Evolutionary conservation across 148 eudicot genomes (phyloP), one percentile per base, ranked within the genome.

Genomic region (Persicaria tinctoria): DNA sequence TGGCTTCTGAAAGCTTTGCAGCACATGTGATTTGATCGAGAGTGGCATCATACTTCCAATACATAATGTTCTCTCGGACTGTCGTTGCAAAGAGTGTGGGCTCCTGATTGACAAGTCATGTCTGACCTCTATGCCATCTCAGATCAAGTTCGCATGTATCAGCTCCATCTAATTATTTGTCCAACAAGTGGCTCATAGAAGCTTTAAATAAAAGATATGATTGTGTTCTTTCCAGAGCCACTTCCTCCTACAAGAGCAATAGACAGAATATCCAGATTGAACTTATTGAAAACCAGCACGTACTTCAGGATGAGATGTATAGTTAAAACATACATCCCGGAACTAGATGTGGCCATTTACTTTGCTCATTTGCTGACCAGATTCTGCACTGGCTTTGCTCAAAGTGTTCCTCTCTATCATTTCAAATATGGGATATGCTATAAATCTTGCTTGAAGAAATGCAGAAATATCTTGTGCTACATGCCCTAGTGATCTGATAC

Each of bases 231-330:
- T 16, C 99, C 99, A 2, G 96, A 90, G 14, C 99, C 99, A 76
- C 99, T 95, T 76, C 89, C 96, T 79, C 99, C 99, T 51, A 95
- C 99, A 78, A 95, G 96, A 11, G 99, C 99, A 73, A 95, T 88
- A 7, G 96, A 73, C 70, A 97, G 96, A 72, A 95, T 88, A 55
- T 92, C 91, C 23, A 95, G 86, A 75, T 81, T 64, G 6, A 95
- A 80, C 46, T 86, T 87, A 72, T 91, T 75, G 77, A 92, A 90
- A 77, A 95, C 86, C 79, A 83, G 74, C 49, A 20, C 23, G 23
- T 20, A 90, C 96, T 78, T 95, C 97, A 47, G 96, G 94, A 23
- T 96, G 96, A 59, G 99, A 90, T 14, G 99, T 97, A 63, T 95
- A 95, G 84, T 94, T 92, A 75, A 95, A 95, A 55, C 78, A 80